phyloP scores from a whole-genome alignment of 1,284 basidiomycete genomes.

The Butyriboletus appendiculatus region DNA sequence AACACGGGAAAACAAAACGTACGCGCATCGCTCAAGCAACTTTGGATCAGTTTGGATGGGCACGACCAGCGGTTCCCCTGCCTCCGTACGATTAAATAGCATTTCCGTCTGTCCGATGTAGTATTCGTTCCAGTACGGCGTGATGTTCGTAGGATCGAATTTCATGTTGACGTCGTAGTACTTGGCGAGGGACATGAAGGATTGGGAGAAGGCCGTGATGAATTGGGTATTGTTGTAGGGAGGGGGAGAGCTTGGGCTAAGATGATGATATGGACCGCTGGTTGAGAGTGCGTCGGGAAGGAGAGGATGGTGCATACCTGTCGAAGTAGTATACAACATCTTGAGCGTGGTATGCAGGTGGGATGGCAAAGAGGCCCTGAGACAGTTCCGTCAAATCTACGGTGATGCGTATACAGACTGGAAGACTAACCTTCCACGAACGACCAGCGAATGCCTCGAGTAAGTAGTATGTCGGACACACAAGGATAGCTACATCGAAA shows the following conservation, averaged over 20 bases:
- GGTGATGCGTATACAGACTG: neutral
- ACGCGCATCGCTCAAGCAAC: slow-evolving; percentile 27
- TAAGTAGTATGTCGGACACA: slow-evolving; percentile 25
- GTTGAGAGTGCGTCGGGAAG: neutral
- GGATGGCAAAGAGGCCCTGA: slow-evolving; percentile 25
- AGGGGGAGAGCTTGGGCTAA: slow-evolving; percentile 5
- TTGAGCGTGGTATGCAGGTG: slow-evolving; percentile 17
- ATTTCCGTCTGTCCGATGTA: slow-evolving; percentile 22
- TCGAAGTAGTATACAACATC: slow-evolving; percentile 24
- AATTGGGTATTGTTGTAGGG: slow-evolving; percentile 23
- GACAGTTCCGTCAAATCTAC: neutral
- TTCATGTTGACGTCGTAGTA: slow-evolving; percentile 24
- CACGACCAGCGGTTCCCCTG: slow-evolving; percentile 11
- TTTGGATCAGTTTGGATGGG: slow-evolving; percentile 17
- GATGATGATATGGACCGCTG: neutral
- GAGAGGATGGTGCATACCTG: neutral
- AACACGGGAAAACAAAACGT: slow-evolving; percentile 2
- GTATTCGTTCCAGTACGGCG: slow-evolving; percentile 25
- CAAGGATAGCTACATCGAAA: slow-evolving; percentile 19
- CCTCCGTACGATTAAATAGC: slow-evolving; percentile 29
- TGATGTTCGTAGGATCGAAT: slow-evolving; percentile 23
- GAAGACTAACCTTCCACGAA: slow-evolving; percentile 22
- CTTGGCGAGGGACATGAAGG: slow-evolving; percentile 25
- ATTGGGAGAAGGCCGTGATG: slow-evolving; percentile 26
- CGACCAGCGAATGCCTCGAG: slow-evolving; percentile 15